Evolutionary conservation across 495 filamentous ascomycete genomes (phyloP).

Genomic region (Xylaria nigripes): DNA sequence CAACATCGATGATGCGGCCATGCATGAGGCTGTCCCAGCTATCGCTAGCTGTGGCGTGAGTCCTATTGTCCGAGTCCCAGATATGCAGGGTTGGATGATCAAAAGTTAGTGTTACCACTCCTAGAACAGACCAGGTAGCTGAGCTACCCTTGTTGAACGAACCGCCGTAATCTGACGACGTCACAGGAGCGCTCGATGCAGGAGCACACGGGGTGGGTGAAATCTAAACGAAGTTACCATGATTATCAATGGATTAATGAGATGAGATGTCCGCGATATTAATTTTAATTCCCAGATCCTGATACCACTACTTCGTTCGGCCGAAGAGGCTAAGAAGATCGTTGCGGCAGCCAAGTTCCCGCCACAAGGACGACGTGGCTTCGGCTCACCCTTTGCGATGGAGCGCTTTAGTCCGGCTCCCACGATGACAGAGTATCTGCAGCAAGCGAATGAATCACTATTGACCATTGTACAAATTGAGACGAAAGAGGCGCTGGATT

Average conservation of each 20-base stretch:
- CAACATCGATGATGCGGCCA: constrained; percentile 67
- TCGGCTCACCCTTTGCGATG: constrained; percentile 60
- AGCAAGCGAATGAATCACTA: constrained; percentile 63
- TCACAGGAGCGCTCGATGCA: constrained; percentile 54
- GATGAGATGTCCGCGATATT: constrained; percentile 4
- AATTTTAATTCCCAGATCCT: constrained; percentile 40
- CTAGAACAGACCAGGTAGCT: background rate
- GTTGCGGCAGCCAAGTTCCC: constrained; percentile 60
- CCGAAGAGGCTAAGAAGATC: constrained; percentile 51
- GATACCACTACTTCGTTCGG: constrained; percentile 57
- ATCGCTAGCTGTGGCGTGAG: constrained; percentile 59
- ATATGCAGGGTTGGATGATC: constrained; percentile 60
- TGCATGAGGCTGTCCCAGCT: constrained; percentile 76
- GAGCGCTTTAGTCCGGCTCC: constrained; percentile 51
- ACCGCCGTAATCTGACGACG: constrained; percentile 3
- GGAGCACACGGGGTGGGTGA: constrained; percentile 56
- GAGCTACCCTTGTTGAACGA: background rate
- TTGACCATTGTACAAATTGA: constrained; percentile 78
- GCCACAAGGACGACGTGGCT: constrained; percentile 53
- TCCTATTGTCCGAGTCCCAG: constrained; percentile 59
- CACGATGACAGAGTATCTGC: constrained; percentile 56
- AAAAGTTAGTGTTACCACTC: constrained; percentile 47
- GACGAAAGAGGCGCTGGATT: constrained; percentile 62
- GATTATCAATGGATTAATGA: background rate
- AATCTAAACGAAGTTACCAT: background rate